A percentile compares a stretch with the other conserved stretches of the same genome.
phyloP scores from a whole-genome alignment of 2,329 filamentous ascomycete genomes.

The Clonostachys byssicola region DNA sequence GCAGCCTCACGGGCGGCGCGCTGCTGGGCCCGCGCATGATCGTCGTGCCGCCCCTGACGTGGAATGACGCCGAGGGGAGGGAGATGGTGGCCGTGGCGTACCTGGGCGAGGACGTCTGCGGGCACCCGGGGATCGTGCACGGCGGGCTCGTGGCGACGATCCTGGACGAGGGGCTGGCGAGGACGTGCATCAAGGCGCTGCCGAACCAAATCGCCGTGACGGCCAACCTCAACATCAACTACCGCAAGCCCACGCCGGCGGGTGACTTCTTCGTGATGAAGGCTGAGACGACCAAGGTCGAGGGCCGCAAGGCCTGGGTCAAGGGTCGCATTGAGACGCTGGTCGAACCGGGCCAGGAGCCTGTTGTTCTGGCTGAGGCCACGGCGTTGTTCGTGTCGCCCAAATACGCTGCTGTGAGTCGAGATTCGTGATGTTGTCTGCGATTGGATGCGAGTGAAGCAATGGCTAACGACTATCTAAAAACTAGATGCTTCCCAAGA shows the following conservation, averaged over 20 bases:
- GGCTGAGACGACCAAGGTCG: slow-evolving; percentile 77
- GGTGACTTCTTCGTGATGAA: slow-evolving; percentile 72
- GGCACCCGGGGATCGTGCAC: slow-evolving; percentile 87
- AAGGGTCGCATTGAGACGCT: slow-evolving; percentile 82
- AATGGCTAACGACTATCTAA: too few relatives aligned
- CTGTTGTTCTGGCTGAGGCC: slow-evolving; percentile 72
- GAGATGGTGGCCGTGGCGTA: slow-evolving; percentile 70
- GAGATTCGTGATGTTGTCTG: background rate
- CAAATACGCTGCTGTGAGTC: slow-evolving; percentile 69
- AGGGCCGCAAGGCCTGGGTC: slow-evolving; percentile 94
- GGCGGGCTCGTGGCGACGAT: slow-evolving; percentile 89
- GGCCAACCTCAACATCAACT: slow-evolving; percentile 79
- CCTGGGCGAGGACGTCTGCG: slow-evolving; percentile 76
- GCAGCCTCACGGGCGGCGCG: slow-evolving; percentile 80
- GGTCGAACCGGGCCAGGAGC: slow-evolving; percentile 53
- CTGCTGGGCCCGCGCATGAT: slow-evolving; percentile 73
- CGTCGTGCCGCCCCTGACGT: slow-evolving; percentile 75
- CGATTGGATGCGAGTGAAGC: too few relatives aligned
- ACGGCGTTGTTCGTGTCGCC: slow-evolving; percentile 87
- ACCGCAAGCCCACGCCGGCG: slow-evolving; percentile 75
- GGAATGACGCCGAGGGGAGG: slow-evolving; percentile 67
- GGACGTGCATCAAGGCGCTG: slow-evolving; percentile 83
- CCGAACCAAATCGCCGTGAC: slow-evolving; percentile 85
- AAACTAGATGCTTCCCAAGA: too few relatives aligned
- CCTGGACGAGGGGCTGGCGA: slow-evolving; percentile 82